Percentiles rank a stretch among this genome's conserved stretches.
Conservation (phyloP, 331 rosid species). For the Cydonia oblonga region DNA sequence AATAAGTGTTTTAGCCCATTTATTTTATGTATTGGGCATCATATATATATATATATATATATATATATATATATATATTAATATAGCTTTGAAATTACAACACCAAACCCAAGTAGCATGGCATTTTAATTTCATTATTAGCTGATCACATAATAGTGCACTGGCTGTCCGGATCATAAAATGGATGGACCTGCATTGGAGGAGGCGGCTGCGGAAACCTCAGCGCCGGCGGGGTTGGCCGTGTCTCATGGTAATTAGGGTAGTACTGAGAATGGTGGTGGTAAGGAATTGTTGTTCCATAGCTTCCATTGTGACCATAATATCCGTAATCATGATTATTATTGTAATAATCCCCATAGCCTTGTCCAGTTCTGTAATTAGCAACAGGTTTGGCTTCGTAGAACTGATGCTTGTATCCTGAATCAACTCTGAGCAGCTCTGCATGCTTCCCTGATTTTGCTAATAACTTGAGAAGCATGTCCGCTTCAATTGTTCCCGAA, state of each 20-base stretch:
- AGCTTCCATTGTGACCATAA: not conserved
- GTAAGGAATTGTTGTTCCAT: not conserved
- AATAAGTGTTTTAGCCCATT: not conserved
- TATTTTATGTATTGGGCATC: not conserved
- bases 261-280: not conserved
- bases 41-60: not conserved
- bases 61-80: not conserved
- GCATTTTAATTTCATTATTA: too few species aligned
- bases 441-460: conserved; percentile 11
- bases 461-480: not conserved
- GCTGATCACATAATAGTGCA: conserved; percentile 3
- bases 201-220: conserved; percentile 12
- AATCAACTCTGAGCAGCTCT: conserved; percentile 7
- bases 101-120: too few species aligned
- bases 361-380: not conserved
- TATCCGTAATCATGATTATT: not conserved
- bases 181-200: not conserved
- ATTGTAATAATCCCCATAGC: not conserved
- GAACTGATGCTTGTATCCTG: not conserved
- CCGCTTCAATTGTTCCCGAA: not conserved
- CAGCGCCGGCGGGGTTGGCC: not conserved
- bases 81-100: too few species aligned
- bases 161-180: not conserved
- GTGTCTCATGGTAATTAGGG: not conserved
- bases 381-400: not conserved